Evolutionary conservation across 2,329 filamentous ascomycete species (phyloP).

Genomic region (Botrytis byssoidea): DNA sequence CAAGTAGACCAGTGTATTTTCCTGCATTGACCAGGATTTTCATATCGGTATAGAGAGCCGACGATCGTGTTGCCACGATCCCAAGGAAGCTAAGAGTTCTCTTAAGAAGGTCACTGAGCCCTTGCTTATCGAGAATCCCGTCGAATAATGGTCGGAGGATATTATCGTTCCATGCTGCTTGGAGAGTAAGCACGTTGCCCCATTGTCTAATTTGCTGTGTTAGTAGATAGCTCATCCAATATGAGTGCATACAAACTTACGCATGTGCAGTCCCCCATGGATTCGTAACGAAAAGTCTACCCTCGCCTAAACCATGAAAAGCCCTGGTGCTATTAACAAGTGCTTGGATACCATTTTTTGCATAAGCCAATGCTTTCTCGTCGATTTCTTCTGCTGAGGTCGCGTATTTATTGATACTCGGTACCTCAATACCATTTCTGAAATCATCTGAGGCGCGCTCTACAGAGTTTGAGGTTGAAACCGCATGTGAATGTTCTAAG

Average conservation of each 20-base stretch:
- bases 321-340: slow-evolving; percentile 82
- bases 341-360: slow-evolving; percentile 54
- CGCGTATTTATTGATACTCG: slow-evolving; percentile 42
- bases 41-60: slow-evolving; percentile 71
- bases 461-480: slow-evolving; percentile 19
- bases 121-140: slow-evolving; percentile 54
- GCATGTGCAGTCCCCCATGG: slow-evolving; percentile 94
- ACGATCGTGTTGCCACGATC: slow-evolving; percentile 68
- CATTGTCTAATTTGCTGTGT: slow-evolving; percentile 68
- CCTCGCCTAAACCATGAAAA: slow-evolving; percentile 63
- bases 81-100: slow-evolving; percentile 76
- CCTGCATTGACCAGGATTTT: slow-evolving; percentile 59
- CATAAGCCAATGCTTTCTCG: slow-evolving; percentile 52
- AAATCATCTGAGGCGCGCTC: slow-evolving; percentile 30
- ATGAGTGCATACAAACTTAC: slow-evolving; percentile 56
- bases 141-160: slow-evolving; percentile 57
- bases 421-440: slow-evolving; percentile 34
- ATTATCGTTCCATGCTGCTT: slow-evolving; percentile 72
- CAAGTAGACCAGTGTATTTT: slow-evolving; percentile 27
- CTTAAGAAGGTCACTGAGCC: slow-evolving; percentile 60
- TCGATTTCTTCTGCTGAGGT: slow-evolving; percentile 42
- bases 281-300: slow-evolving; percentile 83
- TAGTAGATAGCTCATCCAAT: slow-evolving; percentile 27
- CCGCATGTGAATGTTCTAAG: slow-evolving; percentile 42
- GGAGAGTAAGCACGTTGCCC: slow-evolving; percentile 89